Base-by-base conservation (phyloP, 129 eudicot species). In the Flaveria brownii region DNA sequence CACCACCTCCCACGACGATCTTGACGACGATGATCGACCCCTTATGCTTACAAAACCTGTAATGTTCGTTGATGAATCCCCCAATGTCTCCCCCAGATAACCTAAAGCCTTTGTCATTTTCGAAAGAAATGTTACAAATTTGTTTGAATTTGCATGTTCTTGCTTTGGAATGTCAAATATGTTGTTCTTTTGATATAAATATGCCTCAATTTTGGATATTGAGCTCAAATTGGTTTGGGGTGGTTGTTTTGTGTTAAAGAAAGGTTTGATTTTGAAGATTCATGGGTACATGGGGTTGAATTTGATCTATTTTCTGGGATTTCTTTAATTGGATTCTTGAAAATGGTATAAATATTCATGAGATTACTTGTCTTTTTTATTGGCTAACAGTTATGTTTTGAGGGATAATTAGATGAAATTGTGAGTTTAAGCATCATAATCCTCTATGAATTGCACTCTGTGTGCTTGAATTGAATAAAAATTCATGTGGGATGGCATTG, bases 1-100 rank as follows among this genome's bases (percentile, higher is more conserved):
- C 56, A 45, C 81, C 85, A 91, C 97, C 73, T 54, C 85, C 76
- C 86, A 86, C n/a, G 84, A 72, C 68, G 93, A 78, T n/a, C 36
- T 80, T 15, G 87, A 77, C 9, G 90, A 79, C 10, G 84, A 87
- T 12, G 88, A 76, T 46, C 89, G 85, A 5, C 93, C 93, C 15
- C 88, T 90, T 36, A 82, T 84, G 82, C 82, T 85, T 51, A 78
- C 90, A 70, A 82, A 83, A 42, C 78, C 74, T 62, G 33, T 72
- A 2, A 71, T 78, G 39, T 77, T 77, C 57, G 78, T 80, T 54
- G 72, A 74, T 46, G 55, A 79, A 23, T 45, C 50, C 50, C 50
- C 50, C 50, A 45, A 8, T 65, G 73, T 68, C 68, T 59, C 78
- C 78, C n/a, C 70, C 64, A 52, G 57, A n/a, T 67, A 74, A 52